Evolutionary conservation across 1,139 yeast genomes (phyloP), one percentile per base, ranked within the genome.

Genomic region (Keqinozyma sinolaborantium): DNA sequence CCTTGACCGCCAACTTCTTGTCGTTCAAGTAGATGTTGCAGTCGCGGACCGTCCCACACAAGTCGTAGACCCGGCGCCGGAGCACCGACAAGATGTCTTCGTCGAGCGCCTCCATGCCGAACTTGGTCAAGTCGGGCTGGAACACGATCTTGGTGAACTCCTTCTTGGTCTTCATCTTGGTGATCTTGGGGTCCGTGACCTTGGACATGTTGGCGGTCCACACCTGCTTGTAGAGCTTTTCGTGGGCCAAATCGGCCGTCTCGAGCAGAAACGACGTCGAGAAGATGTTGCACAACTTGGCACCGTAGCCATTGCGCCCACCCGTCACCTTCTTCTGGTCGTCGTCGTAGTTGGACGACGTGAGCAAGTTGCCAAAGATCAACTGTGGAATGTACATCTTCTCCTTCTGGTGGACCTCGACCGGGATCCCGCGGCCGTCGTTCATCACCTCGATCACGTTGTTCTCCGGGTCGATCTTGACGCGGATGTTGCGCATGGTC

Each of bases 261-360:
- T 90, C 97, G 25, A 94, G 73, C 12, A 70, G 74, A 52, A 94
- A 94, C 50, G 85, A 84, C 3, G 90, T 84, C 14, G 97, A 88
- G 53, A 87, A 87, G 47, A 94, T 85, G 61, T 94, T 84, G 86
- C 57, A 94, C 37, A 69, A 67, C 56, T 94, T 94, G 30, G 99
- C 98, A 60, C 99, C 99, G 55, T 79, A 94, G 44, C 98, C 98
- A 55, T 94, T 94, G 69, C 99, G 79, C 59, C 99, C 99, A 66
- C 98, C 99, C 2, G 96, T 87, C 16, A 94, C 97, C 57, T 94
- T 94, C 62, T 85, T 86, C 51, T 92, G 84, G 43, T 92, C 79
- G 54, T 94, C 98, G 54, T 94, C 96, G 57, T 94, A 94, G 58
- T 94, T 94, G 21, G 96, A 86, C 2, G 97, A 90, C 0, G 98